Percentiles rank a stretch among this genome's conserved stretches.
phyloP scores from a whole-genome alignment of 2,329 filamentous ascomycete species.

The Aotearoamyces nothofagi region DNA sequence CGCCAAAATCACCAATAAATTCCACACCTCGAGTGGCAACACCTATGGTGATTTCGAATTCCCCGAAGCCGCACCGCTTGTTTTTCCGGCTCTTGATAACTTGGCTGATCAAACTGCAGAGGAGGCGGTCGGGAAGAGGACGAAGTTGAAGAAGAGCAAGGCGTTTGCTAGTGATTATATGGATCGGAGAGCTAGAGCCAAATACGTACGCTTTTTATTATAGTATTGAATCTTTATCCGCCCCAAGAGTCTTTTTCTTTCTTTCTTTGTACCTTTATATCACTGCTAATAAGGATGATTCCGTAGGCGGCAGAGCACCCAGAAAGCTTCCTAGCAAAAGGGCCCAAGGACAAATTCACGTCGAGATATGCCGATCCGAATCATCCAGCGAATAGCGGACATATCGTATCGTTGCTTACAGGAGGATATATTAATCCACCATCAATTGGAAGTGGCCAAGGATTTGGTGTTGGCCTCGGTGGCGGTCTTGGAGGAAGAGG shows the following conservation, averaged over 20 bases:
- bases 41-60: conserved; percentile 9
- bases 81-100: conserved; percentile 16
- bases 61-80: conserved; percentile 20
- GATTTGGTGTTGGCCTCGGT: background rate
- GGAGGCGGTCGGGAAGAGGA: conserved; percentile 4
- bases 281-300: no score
- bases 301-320: conserved; percentile 5
- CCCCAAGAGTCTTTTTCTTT: background rate
- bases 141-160: conserved; percentile 3
- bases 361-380: conserved; percentile 33
- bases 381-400: conserved; percentile 30
- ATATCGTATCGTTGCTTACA: conserved; percentile 5
- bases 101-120: conserved; percentile 2
- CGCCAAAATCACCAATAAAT: no score
- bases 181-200: conserved; percentile 7
- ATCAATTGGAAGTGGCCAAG: no score
- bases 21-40: conserved; percentile 2
- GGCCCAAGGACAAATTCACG: conserved; percentile 19
- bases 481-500: conserved; percentile 1
- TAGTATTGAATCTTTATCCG: no score
- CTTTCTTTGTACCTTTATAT: background rate
- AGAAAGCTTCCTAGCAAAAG: conserved; percentile 3
- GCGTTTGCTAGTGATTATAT: conserved; percentile 7
- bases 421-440: conserved; percentile 4
- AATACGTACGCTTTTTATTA: conserved; percentile 7